Evolutionary conservation across 345 rosid genomes (phyloP), one percentile per base, ranked within the genome.

Genomic region (Gossypium herbaceum): DNA sequence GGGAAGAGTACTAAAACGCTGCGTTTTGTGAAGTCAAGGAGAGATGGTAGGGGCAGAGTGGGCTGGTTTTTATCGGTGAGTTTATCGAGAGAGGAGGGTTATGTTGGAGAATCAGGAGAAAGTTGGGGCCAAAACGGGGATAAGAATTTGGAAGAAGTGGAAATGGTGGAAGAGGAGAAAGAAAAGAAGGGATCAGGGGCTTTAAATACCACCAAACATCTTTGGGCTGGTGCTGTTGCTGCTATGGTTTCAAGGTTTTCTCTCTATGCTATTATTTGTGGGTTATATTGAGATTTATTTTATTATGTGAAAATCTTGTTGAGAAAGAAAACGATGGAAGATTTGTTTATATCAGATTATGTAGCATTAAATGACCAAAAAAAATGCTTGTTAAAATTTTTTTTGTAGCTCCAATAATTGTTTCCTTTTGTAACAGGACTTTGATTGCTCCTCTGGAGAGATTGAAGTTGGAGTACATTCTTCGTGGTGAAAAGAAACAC

Each of bases 401-500:
- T 34, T 51, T 27, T 16, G 8, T 16, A 63, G 67, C 25, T 17
- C 13, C 20, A 57, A 29, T 61, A 19, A 27, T n/a, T 60, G 68
- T 4, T 64, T 69, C 62, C 51, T 79, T 76, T 61, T 75, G 73
- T 72, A 25, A 10, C 76, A 94, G 98, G 79, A 94, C 98, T 63
- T 84, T 84, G 29, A 84, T 94, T 74, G 98, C 97, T 11, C 98
- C 98, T 61, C 79, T 92, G 72, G 98, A 94, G 88, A 91, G 98
- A 79, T 44, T 94, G 76, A 92, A 94, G 92, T 87, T 92, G 68
- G 95, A 94, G 76, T 94, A 94, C 34, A 83, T 91, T 19, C 87
- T 94, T 57, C 86, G 95, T 57, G 95, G 95, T 4, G 97, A 89
- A 58, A 90, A 84, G 82, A 91, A 80, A 86, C 82, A 81, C 66